A percentile compares a stretch with the other conserved stretches of the same genome.
These are phyloP conservation scores for Picochlorum sp. DNA, from an alignment of 139 green algal genomes.

Conservation along the genomic window DNA sequence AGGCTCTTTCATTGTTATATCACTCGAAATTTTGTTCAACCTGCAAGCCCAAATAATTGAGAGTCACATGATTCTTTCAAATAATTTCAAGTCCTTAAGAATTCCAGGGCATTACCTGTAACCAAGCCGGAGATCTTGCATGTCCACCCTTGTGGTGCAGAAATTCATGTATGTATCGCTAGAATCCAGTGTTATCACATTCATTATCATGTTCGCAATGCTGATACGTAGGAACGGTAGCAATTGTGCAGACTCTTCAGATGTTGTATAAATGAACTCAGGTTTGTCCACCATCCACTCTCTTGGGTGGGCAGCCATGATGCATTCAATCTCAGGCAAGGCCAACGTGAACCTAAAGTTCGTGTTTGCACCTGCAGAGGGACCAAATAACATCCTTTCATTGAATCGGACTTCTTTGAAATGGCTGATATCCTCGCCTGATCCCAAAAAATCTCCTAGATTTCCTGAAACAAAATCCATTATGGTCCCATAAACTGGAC, in stretches of 20 bases:
- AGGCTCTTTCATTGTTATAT: constrained; percentile 5
- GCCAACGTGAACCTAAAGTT: constrained; percentile 35
- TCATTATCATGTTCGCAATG: constrained; percentile 22
- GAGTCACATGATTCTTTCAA: not conserved
- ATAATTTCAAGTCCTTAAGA: not conserved
- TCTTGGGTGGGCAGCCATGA: constrained; percentile 33
- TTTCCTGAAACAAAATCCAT: constrained; percentile 41
- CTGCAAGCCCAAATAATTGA: not conserved
- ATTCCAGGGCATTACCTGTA: constrained; percentile 17
- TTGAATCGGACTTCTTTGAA: constrained; percentile 25
- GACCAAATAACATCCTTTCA: constrained; percentile 35
- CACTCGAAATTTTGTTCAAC: not conserved
- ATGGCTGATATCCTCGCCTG: not conserved
- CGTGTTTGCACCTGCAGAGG: constrained; percentile 14
- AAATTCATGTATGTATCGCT: constrained; percentile 33
- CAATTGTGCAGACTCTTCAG: constrained; percentile 6
- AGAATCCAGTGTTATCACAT: constrained; percentile 24
- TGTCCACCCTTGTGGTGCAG: constrained; percentile 16
- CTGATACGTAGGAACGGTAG: constrained; percentile 16
- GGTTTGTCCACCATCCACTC: constrained; percentile 21
- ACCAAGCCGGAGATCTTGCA: constrained; percentile 32
- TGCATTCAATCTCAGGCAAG: constrained; percentile 16
- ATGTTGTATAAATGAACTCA: not conserved
- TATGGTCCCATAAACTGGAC: constrained; percentile 28
- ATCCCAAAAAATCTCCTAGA: constrained; percentile 16